A percentile compares a stretch with the other conserved stretches of the same genome.
These are phyloP conservation scores for Sordaria brevicollis DNA, from an alignment of 495 filamentous ascomycete species.

Conservation along the genomic window DNA sequence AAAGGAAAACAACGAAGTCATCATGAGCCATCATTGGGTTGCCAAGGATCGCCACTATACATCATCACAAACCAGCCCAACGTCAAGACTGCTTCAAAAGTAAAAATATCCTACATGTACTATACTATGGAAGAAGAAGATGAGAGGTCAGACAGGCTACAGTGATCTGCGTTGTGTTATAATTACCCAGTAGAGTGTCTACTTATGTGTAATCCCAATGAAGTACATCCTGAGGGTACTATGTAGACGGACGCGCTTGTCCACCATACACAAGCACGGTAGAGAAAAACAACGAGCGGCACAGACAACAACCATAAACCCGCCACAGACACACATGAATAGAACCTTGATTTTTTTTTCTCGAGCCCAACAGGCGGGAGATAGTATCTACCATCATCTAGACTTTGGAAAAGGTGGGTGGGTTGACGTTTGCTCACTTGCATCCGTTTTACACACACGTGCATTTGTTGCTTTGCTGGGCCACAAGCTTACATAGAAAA, in stretches of 20 bases:
- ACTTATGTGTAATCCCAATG: neutral
- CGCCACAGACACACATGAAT: neutral
- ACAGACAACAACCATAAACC: too few species aligned
- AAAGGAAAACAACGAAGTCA: neutral
- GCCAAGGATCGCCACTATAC: neutral
- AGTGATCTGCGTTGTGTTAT: neutral
- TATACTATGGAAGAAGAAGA: neutral
- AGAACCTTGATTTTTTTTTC: neutral
- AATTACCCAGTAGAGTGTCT: neutral
- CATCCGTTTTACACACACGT: neutral
- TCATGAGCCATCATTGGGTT: neutral
- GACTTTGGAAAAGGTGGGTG: too few species aligned
- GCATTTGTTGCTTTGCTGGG: neutral
- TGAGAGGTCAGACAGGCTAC: neutral
- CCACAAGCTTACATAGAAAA: neutral
- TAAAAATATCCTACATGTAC: neutral
- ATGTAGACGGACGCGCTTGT: neutral
- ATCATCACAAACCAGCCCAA: neutral
- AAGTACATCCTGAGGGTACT: too few species aligned
- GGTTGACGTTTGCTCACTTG: neutral
- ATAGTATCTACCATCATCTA: neutral
- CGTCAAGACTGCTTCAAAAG: neutral
- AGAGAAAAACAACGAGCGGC: too few species aligned
- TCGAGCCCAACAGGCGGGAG: neutral
- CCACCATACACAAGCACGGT: neutral